Conservation (phyloP, 108 stramenopile species). For the Licmophora abbreviata region DNA sequence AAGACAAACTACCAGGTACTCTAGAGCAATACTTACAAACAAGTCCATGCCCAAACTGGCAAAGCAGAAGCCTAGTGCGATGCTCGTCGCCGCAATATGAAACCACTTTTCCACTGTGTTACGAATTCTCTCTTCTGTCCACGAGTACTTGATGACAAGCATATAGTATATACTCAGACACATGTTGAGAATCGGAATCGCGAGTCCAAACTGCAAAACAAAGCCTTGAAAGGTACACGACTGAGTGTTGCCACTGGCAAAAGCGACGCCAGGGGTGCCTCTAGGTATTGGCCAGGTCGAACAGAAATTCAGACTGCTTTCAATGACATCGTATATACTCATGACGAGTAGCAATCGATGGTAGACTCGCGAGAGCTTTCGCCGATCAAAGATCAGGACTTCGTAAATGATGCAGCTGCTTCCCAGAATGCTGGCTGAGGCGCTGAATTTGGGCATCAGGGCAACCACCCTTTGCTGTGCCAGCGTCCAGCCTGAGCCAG, state of each 20-base stretch:
- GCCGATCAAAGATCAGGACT: no score
- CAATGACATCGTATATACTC: slow-evolving; percentile 12
- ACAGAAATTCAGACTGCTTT: slow-evolving; percentile 17
- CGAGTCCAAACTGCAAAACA: slow-evolving; percentile 24
- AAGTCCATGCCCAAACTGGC: no score
- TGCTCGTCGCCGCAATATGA: no score
- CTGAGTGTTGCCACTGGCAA: slow-evolving; percentile 13
- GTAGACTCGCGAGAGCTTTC: slow-evolving; percentile 10
- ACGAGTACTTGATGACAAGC: slow-evolving; percentile 24
- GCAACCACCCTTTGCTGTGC: no score
- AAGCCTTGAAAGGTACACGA: slow-evolving; percentile 34
- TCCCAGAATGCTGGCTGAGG: no score
- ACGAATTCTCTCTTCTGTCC: slow-evolving; percentile 15
- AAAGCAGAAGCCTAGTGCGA: no score
- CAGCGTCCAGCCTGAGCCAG: no score
- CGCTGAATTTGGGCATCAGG: no score
- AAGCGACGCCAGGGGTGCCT: slow-evolving; percentile 14
- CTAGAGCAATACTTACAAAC: no score
- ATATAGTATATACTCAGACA: slow-evolving; percentile 30
- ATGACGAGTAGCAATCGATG: slow-evolving; percentile 20
- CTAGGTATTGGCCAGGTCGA: slow-evolving; percentile 38
- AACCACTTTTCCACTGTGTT: no score
- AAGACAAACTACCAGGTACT: no score
- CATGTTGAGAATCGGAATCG: slow-evolving; percentile 18
- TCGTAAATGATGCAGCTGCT: no score